phyloP scores from a whole-genome alignment of 140 eudicot genomes.

The Oenanthe javanica region DNA sequence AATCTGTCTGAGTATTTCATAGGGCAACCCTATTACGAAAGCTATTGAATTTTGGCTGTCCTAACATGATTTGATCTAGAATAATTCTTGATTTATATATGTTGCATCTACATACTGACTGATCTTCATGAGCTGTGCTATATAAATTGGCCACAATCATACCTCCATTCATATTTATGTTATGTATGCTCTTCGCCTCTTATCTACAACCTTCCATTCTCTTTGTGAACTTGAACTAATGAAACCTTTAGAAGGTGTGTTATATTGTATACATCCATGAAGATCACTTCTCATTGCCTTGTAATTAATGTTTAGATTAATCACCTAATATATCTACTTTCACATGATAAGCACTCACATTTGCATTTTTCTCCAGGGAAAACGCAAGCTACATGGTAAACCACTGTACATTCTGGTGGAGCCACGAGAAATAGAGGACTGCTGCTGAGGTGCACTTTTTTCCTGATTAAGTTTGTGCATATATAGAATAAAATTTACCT shows the following conservation, averaged over 20 bases:
- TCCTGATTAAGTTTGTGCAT: neutral
- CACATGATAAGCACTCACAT: neutral
- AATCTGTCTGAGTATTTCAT: neutral
- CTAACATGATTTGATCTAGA: neutral
- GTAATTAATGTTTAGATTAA: neutral
- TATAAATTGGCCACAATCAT: neutral
- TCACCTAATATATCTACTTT: neutral
- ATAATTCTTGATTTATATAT: neutral
- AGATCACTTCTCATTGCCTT: neutral
- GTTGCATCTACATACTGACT: neutral
- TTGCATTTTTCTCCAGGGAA: neutral
- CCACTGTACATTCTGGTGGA: slow-evolving; percentile 75
- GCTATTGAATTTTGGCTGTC: neutral
- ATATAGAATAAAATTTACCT: neutral
- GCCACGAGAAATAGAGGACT: slow-evolving; percentile 20
- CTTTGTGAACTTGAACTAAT: too few species aligned
- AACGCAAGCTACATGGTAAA: slow-evolving; percentile 46
- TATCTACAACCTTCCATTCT: neutral
- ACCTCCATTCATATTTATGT: neutral
- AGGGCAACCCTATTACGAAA: neutral
- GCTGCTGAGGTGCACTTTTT: neutral
- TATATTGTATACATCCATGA: neutral
- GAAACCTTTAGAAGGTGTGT: neutral
- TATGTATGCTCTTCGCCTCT: neutral
- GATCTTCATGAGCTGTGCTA: neutral